Evolutionary conservation across 75 land plant genomes (phyloP).

Genomic region (Azolla pinnata): DNA sequence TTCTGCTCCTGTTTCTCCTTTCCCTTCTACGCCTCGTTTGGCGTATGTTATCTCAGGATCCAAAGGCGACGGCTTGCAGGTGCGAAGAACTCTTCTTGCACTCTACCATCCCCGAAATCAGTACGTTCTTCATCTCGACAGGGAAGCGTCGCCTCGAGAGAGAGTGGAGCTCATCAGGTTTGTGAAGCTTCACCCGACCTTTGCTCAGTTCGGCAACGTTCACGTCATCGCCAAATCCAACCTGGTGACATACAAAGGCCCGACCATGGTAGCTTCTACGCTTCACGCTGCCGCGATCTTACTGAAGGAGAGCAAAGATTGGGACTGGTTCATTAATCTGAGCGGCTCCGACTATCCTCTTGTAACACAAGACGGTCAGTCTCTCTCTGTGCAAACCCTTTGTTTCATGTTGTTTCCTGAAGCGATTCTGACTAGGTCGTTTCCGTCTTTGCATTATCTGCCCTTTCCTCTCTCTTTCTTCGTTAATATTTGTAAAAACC

Average conservation of each 20-base stretch:
- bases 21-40: slow-evolving; percentile 44
- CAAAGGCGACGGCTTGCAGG: slow-evolving; percentile 38
- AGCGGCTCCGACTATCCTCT: slow-evolving; percentile 91
- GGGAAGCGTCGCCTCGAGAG: slow-evolving; percentile 53
- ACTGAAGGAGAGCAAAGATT: slow-evolving; percentile 44
- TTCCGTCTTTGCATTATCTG: no score
- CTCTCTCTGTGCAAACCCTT: no score
- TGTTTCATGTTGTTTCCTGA: no score
- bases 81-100: slow-evolving; percentile 49
- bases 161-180: slow-evolving; percentile 48
- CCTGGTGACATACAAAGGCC: slow-evolving; percentile 62
- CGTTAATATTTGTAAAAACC: no score
- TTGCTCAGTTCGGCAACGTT: slow-evolving; percentile 47
- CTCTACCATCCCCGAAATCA: slow-evolving; percentile 73
- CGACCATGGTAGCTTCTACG: slow-evolving; percentile 66
- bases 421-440: no score
- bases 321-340: slow-evolving; percentile 93
- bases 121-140: slow-evolving; percentile 67
- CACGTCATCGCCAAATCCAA: slow-evolving; percentile 56
- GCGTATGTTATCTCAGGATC: slow-evolving; percentile 81
- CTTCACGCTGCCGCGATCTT: slow-evolving; percentile 65
- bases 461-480: no score
- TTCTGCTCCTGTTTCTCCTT: not conserved
- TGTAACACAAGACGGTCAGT: slow-evolving; percentile 75
- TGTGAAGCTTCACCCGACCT: slow-evolving; percentile 33